These are phyloP conservation scores for Diaporthe vaccinii DNA, from an alignment of 2,329 filamentous ascomycete species.

Conservation along the genomic window DNA sequence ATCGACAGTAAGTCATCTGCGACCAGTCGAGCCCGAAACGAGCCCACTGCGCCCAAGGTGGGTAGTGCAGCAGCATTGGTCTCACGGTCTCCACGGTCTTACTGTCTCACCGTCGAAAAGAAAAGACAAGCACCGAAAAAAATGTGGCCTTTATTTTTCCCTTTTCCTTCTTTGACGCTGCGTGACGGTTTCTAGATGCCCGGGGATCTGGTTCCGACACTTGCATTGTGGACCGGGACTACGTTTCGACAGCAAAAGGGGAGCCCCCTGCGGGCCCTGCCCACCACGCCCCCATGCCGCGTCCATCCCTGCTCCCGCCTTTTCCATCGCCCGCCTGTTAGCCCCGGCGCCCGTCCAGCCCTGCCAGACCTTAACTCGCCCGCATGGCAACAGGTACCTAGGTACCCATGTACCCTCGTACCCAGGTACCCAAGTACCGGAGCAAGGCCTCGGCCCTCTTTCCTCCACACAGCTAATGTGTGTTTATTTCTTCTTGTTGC, in stretches of 20 bases:
- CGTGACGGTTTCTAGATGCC: conserved; percentile 28
- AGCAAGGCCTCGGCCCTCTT: not conserved
- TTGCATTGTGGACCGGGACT: conserved; percentile 17
- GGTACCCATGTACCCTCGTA: not conserved
- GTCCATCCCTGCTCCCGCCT: conserved; percentile 29
- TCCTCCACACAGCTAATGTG: conserved; percentile 33
- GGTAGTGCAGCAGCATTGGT: conserved; percentile 6
- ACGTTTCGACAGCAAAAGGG: conserved; percentile 23
- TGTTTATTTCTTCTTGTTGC: conserved; percentile 23
- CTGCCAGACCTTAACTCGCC: conserved; percentile 17
- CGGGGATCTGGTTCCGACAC: conserved; percentile 32
- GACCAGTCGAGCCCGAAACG: conserved; percentile 22
- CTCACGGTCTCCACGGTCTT: conserved; percentile 15
- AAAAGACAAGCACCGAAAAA: not conserved
- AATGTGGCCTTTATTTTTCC: not conserved
- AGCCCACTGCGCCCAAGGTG: conserved; percentile 22
- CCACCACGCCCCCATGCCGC: conserved; percentile 14
- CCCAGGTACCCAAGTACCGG: not conserved
- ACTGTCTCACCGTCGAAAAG: conserved; percentile 9
- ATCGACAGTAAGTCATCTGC: conserved; percentile 20
- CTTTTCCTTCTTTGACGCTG: not conserved
- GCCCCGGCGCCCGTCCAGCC: not conserved
- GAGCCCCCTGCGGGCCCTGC: conserved; percentile 25
- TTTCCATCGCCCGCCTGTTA: conserved; percentile 33
- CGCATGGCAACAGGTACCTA: not conserved